These are phyloP conservation scores for Pyronema domesticum DNA, from an alignment of 495 filamentous ascomycete species.

Conservation along the genomic window DNA sequence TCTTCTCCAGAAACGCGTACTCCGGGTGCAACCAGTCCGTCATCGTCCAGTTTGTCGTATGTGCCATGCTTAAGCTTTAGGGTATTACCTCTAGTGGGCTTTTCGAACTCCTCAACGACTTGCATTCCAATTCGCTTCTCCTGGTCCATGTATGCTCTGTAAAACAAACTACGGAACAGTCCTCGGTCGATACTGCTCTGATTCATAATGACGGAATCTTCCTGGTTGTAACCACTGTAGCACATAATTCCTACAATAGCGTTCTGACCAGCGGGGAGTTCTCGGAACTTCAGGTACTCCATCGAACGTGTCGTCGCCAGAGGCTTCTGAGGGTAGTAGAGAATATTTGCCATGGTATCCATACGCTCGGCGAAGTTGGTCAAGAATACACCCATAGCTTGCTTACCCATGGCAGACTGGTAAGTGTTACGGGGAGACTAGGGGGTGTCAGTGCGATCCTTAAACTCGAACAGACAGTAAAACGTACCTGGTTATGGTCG, in stretches of 20 bases:
- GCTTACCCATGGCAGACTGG: constrained; percentile 99
- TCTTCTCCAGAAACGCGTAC: constrained; percentile 91
- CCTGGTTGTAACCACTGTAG: constrained; percentile 99
- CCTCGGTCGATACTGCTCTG: constrained; percentile 96
- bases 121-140: constrained; percentile 87
- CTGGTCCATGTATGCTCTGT: constrained; percentile 85
- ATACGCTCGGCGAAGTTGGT: constrained; percentile 91
- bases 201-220: constrained; percentile 99
- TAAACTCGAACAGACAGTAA: constrained; percentile 1
- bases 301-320: constrained; percentile 90
- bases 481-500: constrained; percentile 75
- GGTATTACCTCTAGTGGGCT: constrained; percentile 73
- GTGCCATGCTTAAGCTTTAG: constrained; percentile 84
- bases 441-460: constrained; percentile 3
- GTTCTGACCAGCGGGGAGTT: constrained; percentile 92
- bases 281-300: constrained; percentile 96
- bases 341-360: constrained; percentile 98
- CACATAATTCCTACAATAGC: constrained; percentile 93
- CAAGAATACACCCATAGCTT: constrained; percentile 97
- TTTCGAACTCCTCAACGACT: constrained; percentile 83
- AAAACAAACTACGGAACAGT: constrained; percentile 93
- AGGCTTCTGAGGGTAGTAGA: constrained; percentile 97
- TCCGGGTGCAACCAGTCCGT: constrained; percentile 83
- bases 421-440: constrained; percentile 95
- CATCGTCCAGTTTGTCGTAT: constrained; percentile 93